phyloP scores from a whole-genome alignment of 2,329 filamentous ascomycete species.

The Parafenestella ontariensis region DNA sequence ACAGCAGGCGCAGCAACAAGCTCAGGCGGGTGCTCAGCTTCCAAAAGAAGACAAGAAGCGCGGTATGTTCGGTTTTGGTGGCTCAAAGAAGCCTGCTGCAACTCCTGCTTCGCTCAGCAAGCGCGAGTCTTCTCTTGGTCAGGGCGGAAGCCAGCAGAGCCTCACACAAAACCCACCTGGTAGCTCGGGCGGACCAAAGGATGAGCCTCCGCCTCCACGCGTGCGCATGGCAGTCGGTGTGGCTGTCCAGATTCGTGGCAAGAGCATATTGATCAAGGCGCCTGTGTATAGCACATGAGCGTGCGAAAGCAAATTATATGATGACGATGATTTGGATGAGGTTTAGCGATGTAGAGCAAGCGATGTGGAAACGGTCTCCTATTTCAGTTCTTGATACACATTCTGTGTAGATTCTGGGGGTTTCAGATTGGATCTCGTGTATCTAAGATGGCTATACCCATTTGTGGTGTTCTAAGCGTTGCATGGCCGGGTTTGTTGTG shows the following conservation, averaged over 20 bases:
- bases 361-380: constrained; percentile 10
- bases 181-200: constrained; percentile 48
- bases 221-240: constrained; percentile 58
- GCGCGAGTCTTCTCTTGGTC: constrained; percentile 48
- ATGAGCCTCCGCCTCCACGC: constrained; percentile 52
- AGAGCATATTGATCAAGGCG: constrained; percentile 58
- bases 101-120: constrained; percentile 46
- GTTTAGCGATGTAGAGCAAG: constrained; percentile 26
- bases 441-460: constrained; percentile 26
- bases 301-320: not conserved
- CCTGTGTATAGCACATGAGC: constrained; percentile 53
- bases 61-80: constrained; percentile 54
- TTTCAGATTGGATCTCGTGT: constrained; percentile 14
- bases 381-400: constrained; percentile 19
- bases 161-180: constrained; percentile 47
- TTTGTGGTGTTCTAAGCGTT: constrained; percentile 9
- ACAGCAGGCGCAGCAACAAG: constrained; percentile 11
- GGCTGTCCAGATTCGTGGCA: constrained; percentile 57
- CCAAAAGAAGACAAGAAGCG: constrained; percentile 46
- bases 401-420: constrained; percentile 7
- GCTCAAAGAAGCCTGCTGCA: constrained; percentile 46
- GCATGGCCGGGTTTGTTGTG: constrained; percentile 25
- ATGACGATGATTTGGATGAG: constrained; percentile 17
- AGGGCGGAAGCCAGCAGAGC: constrained; percentile 47
- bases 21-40: constrained; percentile 1